Conservation (phyloP, 1,284 basidiomycete genomes). For the Cryptococcus sp. region DNA sequence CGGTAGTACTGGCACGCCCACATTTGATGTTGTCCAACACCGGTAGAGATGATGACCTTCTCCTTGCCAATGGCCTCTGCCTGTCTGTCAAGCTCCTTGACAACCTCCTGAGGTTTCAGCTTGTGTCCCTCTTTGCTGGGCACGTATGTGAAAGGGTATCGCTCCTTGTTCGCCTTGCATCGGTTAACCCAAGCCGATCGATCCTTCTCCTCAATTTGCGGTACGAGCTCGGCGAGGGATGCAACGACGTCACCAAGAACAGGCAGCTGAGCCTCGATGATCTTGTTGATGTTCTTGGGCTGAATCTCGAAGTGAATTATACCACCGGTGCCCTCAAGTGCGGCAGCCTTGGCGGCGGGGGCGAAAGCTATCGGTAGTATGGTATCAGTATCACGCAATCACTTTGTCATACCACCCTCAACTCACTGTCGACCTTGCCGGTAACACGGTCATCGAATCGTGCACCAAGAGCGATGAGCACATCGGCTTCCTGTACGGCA, state of each 20-base stretch:
- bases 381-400: background rate
- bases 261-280: constrained; percentile 90
- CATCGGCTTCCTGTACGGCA: constrained; percentile 95
- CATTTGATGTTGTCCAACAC: constrained; percentile 99
- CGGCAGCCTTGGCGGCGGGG: constrained; percentile 84
- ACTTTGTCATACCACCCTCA: background rate
- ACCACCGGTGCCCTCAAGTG: constrained; percentile 81
- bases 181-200: constrained; percentile 79
- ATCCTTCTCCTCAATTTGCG: constrained; percentile 67
- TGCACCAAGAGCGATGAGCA: constrained; percentile 94
- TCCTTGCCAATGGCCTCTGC: constrained; percentile 69
- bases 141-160: constrained; percentile 87
- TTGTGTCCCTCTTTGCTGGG: constrained; percentile 65
- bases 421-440: constrained; percentile 72
- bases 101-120: constrained; percentile 96
- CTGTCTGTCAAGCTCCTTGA: constrained; percentile 85
- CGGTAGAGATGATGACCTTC: constrained; percentile 84
- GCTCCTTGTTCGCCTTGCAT: constrained; percentile 80
- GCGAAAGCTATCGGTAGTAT: constrained; percentile 64
- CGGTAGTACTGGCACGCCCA: constrained; percentile 96
- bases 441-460: constrained; percentile 99
- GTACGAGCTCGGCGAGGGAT: constrained; percentile 79
- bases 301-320: constrained; percentile 99
- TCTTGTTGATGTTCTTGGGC: constrained; percentile 99
- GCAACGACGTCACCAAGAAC: constrained; percentile 89